phyloP scores from a whole-genome alignment of 352 stramenopile genomes.

The Thalassiosira livingstoniorum region DNA sequence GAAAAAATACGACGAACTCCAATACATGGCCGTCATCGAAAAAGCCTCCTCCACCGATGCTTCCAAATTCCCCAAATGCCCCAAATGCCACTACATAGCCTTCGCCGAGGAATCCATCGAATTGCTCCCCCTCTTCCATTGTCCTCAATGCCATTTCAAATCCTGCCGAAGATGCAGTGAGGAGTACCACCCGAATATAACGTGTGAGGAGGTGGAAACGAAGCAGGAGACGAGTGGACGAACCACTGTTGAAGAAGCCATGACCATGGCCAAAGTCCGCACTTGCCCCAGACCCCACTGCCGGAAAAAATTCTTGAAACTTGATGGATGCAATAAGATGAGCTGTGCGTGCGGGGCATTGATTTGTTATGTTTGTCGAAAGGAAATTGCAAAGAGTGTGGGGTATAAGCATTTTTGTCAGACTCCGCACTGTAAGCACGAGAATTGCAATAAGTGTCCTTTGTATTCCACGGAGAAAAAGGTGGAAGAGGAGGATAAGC shows the following conservation, averaged over 20 bases:
- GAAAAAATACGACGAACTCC: constrained; percentile 82
- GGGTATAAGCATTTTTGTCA: constrained; percentile 79
- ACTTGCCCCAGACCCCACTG: constrained; percentile 31
- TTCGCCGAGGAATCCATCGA: constrained; percentile 41
- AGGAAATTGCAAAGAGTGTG: constrained; percentile 59
- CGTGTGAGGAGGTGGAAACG: constrained; percentile 71
- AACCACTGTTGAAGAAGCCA: constrained; percentile 78
- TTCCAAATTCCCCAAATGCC: constrained; percentile 62
- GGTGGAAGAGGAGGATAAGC: constrained; percentile 60
- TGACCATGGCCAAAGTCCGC: constrained; percentile 51
- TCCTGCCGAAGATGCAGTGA: constrained; percentile 79
- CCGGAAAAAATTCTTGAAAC: constrained; percentile 45
- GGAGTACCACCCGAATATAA: constrained; percentile 17
- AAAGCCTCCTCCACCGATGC: constrained; percentile 55
- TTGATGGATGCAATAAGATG: constrained; percentile 74
- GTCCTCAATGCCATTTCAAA: constrained; percentile 75
- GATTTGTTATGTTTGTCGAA: constrained; percentile 81
- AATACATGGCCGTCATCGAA: constrained; percentile 64
- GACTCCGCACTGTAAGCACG: constrained; percentile 73
- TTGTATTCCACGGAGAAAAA: constrained; percentile 77
- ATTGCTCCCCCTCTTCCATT: constrained; percentile 63
- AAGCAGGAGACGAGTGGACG: constrained; percentile 64
- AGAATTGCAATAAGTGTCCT: constrained; percentile 68
- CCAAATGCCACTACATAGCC: constrained; percentile 59
- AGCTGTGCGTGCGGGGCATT: constrained; percentile 74